These are phyloP conservation scores for Aspergillus steynii DNA, from an alignment of 495 filamentous ascomycete genomes.

Conservation along the genomic window DNA sequence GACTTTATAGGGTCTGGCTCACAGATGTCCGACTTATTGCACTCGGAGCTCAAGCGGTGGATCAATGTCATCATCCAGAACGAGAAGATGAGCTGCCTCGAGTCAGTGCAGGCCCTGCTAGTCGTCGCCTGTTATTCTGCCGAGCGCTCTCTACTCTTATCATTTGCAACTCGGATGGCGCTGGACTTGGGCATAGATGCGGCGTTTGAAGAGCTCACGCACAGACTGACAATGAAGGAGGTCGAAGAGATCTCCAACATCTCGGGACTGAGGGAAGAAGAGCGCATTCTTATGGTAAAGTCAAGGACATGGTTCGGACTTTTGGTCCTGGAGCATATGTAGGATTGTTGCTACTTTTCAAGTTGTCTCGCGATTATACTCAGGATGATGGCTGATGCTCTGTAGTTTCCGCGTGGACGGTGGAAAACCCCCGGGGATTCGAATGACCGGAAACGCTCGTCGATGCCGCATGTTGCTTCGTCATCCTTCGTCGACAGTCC, in stretches of 20 bases:
- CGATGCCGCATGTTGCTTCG: constrained; percentile 44
- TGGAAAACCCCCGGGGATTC: constrained; percentile 49
- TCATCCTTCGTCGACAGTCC: constrained; percentile 41
- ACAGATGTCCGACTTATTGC: constrained; percentile 38
- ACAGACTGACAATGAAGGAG: constrained; percentile 29
- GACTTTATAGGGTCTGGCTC: constrained; percentile 27
- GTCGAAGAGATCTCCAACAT: constrained; percentile 20
- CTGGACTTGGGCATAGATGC: constrained; percentile 45
- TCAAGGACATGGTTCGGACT: constrained; percentile 49
- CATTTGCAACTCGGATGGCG: constrained; percentile 50
- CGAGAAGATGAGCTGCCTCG: constrained; percentile 34
- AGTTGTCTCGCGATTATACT: neutral
- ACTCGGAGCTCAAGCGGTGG: constrained; percentile 43
- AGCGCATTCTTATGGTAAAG: constrained; percentile 38
- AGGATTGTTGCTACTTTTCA: neutral
- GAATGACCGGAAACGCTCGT: constrained; percentile 38
- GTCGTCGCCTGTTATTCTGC: constrained; percentile 50
- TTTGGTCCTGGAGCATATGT: constrained; percentile 51
- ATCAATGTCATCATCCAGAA: constrained; percentile 49
- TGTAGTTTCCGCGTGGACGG: constrained; percentile 50
- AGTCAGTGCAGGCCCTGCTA: constrained; percentile 51
- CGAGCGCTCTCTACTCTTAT: constrained; percentile 46
- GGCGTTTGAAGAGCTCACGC: constrained; percentile 41
- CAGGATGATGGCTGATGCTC: constrained; percentile 5
- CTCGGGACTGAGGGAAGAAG: constrained; percentile 21